These are phyloP conservation scores for bread wheat (Triticum aestivum) DNA, from an alignment of 176 grass and related monocot species.

Conservation along the genomic window IWGSC_CS_RefSeq_v2.1 NC_057811.1:35220131-35220630, in stretches of 20 bases:
- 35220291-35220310: background rate
- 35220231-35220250: background rate
- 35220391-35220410: background rate
- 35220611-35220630: background rate
- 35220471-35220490: background rate
- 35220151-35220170: background rate
- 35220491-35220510: background rate
- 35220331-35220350: background rate
- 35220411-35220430: background rate
- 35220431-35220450: background rate
- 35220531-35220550: background rate
- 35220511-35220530: background rate
- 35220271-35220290: background rate
- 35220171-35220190: background rate
- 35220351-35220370: background rate
- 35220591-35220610: background rate
- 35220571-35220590: background rate
- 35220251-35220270: background rate
- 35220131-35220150: background rate
- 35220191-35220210: background rate
- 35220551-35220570: background rate
- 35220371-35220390: background rate
- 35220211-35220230: background rate
- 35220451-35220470: background rate
- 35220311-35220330: background rate